Percentiles rank a stretch among this genome's conserved stretches.
Evolutionary conservation across 2,329 filamentous ascomycete species (phyloP).

Genomic region (Penicillium oxalicum): DNA sequence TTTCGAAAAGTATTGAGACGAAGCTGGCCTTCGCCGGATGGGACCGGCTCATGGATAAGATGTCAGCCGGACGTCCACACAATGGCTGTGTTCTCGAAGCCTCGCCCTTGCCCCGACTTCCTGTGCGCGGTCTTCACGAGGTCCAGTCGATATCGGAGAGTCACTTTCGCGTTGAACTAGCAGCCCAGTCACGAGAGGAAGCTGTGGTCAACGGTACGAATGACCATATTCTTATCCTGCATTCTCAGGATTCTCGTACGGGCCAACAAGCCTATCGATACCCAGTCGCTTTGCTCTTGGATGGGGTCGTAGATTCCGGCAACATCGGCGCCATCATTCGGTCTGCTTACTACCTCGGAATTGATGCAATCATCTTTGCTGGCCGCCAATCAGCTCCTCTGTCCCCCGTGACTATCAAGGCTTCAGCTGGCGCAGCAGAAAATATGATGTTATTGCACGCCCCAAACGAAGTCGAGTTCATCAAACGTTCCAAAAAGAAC

Average conservation of each 20-base stretch:
- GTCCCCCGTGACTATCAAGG: slow-evolving; percentile 73
- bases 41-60: slow-evolving; percentile 69
- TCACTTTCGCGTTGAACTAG: slow-evolving; percentile 56
- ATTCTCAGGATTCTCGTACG: slow-evolving; percentile 7
- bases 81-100: slow-evolving; percentile 86
- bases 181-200: slow-evolving; percentile 69
- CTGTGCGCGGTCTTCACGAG: slow-evolving; percentile 54
- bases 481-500: slow-evolving; percentile 58
- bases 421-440: slow-evolving; percentile 82
- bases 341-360: slow-evolving; percentile 83
- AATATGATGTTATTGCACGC: slow-evolving; percentile 68
- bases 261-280: slow-evolving; percentile 21
- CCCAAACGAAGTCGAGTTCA: slow-evolving; percentile 61
- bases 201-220: slow-evolving; percentile 63
- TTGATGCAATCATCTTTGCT: slow-evolving; percentile 74
- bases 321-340: slow-evolving; percentile 88
- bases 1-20: slow-evolving; percentile 47
- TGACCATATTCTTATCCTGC: slow-evolving; percentile 41
- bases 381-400: slow-evolving; percentile 67
- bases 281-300: slow-evolving; percentile 41
- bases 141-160: slow-evolving; percentile 42
- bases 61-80: slow-evolving; percentile 76
- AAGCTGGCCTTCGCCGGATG: slow-evolving; percentile 56
- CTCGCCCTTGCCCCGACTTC: slow-evolving; percentile 70
- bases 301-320: slow-evolving; percentile 65